Evolutionary conservation across 148 eudicot species (phyloP).

Genomic region (Rhododendron vialii): DNA sequence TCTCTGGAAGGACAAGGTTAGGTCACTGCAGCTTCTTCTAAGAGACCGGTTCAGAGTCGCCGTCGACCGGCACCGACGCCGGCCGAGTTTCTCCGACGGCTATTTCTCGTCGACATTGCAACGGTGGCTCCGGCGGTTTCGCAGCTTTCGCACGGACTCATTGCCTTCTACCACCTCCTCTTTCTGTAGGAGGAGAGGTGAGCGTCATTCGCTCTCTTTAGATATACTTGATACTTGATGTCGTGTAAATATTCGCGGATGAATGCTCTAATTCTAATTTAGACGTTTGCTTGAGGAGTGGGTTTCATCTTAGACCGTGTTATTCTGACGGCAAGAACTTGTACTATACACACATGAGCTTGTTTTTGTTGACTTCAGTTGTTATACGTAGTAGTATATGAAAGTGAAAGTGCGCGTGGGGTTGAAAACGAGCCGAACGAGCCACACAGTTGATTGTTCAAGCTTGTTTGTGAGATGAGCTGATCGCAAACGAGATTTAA

Average conservation of each 20-base stretch:
- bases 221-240: not conserved
- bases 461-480: not conserved
- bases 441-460: not conserved
- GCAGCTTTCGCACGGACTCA: conserved; percentile 48
- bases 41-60: conserved; percentile 52
- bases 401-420: no score
- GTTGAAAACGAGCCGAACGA: no score
- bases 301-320: not conserved
- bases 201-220: not conserved
- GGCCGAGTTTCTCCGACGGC: conserved; percentile 29
- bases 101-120: conserved; percentile 38
- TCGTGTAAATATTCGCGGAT: not conserved
- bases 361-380: not conserved
- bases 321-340: not conserved
- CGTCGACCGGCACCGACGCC: conserved; percentile 44
- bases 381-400: no score
- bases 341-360: not conserved
- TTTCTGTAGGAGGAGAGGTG: conserved; percentile 71
- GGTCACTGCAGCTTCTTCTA: conserved; percentile 42
- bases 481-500: not conserved
- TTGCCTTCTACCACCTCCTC: conserved; percentile 59
- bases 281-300: not conserved
- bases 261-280: no score
- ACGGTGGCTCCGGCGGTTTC: conserved; percentile 46
- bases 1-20: conserved; percentile 38